Percentiles rank a stretch among this genome's conserved stretches.
phyloP scores from a whole-genome alignment of 305 asterid species.

The Stenogyne calaminthoides region DNA sequence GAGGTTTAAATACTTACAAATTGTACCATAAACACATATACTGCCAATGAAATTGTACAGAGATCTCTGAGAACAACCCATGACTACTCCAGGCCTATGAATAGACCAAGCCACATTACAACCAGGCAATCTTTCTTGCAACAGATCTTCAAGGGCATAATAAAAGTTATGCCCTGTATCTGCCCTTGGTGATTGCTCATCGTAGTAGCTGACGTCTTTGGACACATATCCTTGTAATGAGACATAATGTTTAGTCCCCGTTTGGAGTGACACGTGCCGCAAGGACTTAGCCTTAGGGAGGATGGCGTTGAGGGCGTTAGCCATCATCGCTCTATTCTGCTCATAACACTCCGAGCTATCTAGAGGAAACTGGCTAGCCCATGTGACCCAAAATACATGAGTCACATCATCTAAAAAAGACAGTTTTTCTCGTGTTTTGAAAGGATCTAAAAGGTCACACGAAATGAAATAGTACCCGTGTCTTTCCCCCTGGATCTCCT shows the following conservation, averaged over 20 bases:
- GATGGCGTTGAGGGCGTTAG: slow-evolving; percentile 52
- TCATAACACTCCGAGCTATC: slow-evolving; percentile 65
- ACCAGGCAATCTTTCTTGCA: slow-evolving; percentile 50
- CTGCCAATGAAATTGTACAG: slow-evolving; percentile 69
- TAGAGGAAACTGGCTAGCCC: slow-evolving; percentile 68
- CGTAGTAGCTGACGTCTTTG: slow-evolving; percentile 31
- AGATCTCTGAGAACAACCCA: slow-evolving; percentile 60
- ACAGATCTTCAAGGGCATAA: slow-evolving; percentile 75
- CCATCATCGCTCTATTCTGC: slow-evolving; percentile 69
- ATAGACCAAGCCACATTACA: slow-evolving; percentile 66
- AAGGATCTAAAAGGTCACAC: slow-evolving; percentile 63
- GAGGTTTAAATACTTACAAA: slow-evolving; percentile 62
- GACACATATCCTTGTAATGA: slow-evolving; percentile 35
- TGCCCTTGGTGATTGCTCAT: slow-evolving; percentile 67
- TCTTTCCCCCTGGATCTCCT: not conserved
- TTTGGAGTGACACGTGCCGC: slow-evolving; percentile 75
- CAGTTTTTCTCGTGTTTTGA: slow-evolving; percentile 52
- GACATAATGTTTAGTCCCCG: slow-evolving; percentile 76
- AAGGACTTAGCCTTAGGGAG: slow-evolving; percentile 51
- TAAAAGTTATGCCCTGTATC: slow-evolving; percentile 55
- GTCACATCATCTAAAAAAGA: slow-evolving; percentile 46
- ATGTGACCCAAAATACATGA: slow-evolving; percentile 83
- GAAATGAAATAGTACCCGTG: slow-evolving; percentile 50
- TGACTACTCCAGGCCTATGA: slow-evolving; percentile 76
- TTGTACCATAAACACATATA: slow-evolving; percentile 72